Conservation (phyloP, 2,329 filamentous ascomycete species). For the Arthrocladium fulminans region DNA sequence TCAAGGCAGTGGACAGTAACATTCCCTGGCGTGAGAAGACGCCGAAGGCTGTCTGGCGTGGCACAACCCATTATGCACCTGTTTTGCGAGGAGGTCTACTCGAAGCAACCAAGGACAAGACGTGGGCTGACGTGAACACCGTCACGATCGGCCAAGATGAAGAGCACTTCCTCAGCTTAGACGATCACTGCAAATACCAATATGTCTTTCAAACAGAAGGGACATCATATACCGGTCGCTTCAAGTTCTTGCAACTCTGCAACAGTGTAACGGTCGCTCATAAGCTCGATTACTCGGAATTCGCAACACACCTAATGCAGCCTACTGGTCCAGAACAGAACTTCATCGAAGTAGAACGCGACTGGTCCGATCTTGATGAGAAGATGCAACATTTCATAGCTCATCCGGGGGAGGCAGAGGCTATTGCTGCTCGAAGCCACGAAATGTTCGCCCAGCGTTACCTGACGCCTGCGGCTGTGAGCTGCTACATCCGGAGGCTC, state of each 20-base stretch:
- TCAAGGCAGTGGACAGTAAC: background rate
- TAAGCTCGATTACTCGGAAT: conserved; percentile 40
- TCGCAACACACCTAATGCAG: conserved; percentile 40
- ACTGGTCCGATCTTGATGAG: conserved; percentile 49
- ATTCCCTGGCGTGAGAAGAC: background rate
- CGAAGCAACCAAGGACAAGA: background rate
- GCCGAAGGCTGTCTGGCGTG: background rate
- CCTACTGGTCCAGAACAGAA: conserved; percentile 41
- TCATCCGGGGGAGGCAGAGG: conserved; percentile 37
- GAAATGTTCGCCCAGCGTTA: conserved; percentile 44
- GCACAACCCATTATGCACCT: conserved; percentile 1
- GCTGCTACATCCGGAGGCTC: conserved; percentile 47
- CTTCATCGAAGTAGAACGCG: conserved; percentile 40
- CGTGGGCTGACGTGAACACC: background rate
- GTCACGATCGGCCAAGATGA: conserved; percentile 3
- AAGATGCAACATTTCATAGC: conserved; percentile 37
- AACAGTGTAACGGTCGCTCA: conserved; percentile 43
- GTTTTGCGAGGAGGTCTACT: background rate
- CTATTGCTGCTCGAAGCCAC: conserved; percentile 43
- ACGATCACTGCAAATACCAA: conserved; percentile 48
- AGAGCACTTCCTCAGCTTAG: conserved; percentile 35
- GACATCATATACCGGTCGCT: conserved; percentile 44
- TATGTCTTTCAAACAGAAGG: conserved; percentile 48
- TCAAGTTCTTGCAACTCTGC: conserved; percentile 48
- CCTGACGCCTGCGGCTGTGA: conserved; percentile 46